phyloP scores from a whole-genome alignment of 768 basidiomycete genomes.

The Tylopilus intermedius region DNA sequence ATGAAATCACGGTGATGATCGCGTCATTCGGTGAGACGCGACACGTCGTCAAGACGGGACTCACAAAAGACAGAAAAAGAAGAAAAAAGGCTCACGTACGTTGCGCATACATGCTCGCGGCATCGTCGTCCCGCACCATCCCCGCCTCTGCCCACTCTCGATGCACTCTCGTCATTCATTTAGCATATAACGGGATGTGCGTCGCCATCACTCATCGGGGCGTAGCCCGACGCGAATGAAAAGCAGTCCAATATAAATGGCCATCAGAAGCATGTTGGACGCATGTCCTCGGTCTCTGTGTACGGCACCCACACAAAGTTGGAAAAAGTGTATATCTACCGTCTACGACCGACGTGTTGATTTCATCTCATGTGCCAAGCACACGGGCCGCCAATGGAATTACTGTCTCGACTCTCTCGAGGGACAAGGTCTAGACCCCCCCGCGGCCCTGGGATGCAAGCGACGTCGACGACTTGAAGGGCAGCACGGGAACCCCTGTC shows the following conservation, averaged over 20 bases:
- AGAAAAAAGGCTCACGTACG: neutral
- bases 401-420: conserved; percentile 8
- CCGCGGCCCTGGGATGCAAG: conserved; percentile 9
- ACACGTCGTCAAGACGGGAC: too few species aligned
- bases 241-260: neutral
- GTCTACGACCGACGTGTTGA: conserved; percentile 4
- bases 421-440: conserved; percentile 1
- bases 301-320: neutral
- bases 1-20: conserved; percentile 27
- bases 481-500: neutral
- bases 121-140: conserved; percentile 1
- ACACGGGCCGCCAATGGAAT: neutral
- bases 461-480: too few species aligned
- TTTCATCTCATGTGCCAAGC: conserved; percentile 13
- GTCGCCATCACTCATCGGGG: conserved; percentile 8
- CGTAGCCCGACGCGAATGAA: too few species aligned
- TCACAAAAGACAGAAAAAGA: too few species aligned
- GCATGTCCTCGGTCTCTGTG: conserved; percentile 1
- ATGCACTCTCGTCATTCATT: conserved; percentile 9
- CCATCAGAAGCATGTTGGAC: conserved; percentile 3
- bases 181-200: neutral
- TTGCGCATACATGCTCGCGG: neutral
- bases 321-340: conserved; percentile 6
- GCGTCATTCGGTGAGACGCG: neutral
- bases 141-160: conserved; percentile 7